phyloP scores from a whole-genome alignment of 352 stramenopile genomes.

The Globisporangium emineosum region DNA sequence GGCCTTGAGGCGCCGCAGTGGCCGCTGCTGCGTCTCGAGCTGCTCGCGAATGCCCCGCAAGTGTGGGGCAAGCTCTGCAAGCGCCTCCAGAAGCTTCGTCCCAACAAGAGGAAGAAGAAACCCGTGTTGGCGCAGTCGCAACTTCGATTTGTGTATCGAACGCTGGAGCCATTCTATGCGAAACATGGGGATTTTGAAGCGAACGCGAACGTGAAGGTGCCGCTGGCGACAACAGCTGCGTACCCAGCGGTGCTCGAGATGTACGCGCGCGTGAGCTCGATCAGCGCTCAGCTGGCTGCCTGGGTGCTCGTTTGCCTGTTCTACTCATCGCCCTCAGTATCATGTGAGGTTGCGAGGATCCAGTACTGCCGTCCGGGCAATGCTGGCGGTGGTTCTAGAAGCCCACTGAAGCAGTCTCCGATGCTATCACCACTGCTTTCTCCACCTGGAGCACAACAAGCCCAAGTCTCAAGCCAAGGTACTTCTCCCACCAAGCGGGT shows the following conservation, averaged over 20 bases:
- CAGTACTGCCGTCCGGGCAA: not conserved
- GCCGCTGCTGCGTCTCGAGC: constrained; percentile 49
- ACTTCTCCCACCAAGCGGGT: not conserved
- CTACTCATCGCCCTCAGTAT: not conserved
- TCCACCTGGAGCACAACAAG: not conserved
- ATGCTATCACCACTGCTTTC: not conserved
- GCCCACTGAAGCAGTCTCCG: not conserved
- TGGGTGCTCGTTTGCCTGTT: constrained; percentile 41
- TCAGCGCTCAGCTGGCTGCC: constrained; percentile 41
- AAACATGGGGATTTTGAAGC: not conserved
- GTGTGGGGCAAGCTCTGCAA: constrained; percentile 42
- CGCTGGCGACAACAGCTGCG: not conserved
- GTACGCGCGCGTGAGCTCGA: constrained; percentile 38
- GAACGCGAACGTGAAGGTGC: no score
- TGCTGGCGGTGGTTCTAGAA: not conserved
- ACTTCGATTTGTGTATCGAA: constrained; percentile 33
- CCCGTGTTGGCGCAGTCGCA: constrained; percentile 26
- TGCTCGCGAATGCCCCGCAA: constrained; percentile 28
- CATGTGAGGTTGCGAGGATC: not conserved
- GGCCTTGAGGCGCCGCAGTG: constrained; percentile 35
- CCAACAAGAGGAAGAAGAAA: constrained; percentile 9
- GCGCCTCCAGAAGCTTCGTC: constrained; percentile 32
- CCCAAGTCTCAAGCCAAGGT: not conserved
- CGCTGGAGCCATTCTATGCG: constrained; percentile 24
- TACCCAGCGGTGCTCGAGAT: constrained; percentile 5